Evolutionary conservation across 805 yeast species (phyloP).

Genomic region (Isabelozyma rhagii): DNA sequence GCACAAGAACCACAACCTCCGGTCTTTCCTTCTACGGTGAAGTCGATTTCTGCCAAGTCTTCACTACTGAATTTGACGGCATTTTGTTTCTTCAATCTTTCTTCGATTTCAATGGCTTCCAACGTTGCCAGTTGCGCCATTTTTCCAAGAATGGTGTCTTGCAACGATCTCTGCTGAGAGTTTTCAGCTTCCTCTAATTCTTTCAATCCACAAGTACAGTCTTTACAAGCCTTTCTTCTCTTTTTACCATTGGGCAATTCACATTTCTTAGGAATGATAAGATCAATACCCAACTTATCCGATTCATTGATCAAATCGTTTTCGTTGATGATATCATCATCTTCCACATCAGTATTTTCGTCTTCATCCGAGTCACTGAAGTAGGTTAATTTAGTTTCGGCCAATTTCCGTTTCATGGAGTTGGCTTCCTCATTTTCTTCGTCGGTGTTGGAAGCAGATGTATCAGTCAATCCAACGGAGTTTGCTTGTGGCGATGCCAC

Average conservation of each 20-base stretch:
- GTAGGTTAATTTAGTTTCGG: constrained; percentile 48
- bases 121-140: constrained; percentile 50
- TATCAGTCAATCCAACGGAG: constrained; percentile 37
- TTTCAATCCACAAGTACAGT: constrained; percentile 95
- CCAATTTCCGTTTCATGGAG: constrained; percentile 42
- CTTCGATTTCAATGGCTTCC: constrained; percentile 55
- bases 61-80: constrained; percentile 53
- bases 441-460: constrained; percentile 40
- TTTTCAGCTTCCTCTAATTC: constrained; percentile 77
- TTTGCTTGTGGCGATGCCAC: background rate
- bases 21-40: constrained; percentile 93
- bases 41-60: constrained; percentile 87
- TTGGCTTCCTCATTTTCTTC: constrained; percentile 37
- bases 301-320: constrained; percentile 34
- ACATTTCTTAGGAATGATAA: constrained; percentile 60
- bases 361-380: constrained; percentile 52
- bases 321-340: constrained; percentile 28
- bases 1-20: constrained; percentile 98
- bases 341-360: constrained; percentile 50
- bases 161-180: constrained; percentile 39
- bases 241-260: constrained; percentile 50
- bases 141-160: constrained; percentile 41
- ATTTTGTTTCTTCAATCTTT: constrained; percentile 33
- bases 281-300: constrained; percentile 22
- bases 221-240: constrained; percentile 94